Evolutionary conservation across 805 yeast species (phyloP).

Genomic region (Vanderwaltozyma tropicalis): DNA sequence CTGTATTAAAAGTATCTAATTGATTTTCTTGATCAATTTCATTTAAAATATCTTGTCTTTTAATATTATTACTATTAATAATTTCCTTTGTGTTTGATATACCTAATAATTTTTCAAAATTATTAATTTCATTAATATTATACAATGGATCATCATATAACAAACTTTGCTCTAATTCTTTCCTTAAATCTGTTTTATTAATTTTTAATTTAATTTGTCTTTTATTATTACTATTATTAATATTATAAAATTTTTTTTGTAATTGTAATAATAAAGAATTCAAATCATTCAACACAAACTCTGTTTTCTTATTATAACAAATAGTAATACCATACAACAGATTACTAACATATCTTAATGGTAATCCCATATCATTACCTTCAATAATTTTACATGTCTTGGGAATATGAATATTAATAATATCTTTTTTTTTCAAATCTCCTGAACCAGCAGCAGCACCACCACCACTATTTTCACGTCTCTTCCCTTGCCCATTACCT

Average conservation of each 20-base stretch:
- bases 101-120: slow-evolving; percentile 6
- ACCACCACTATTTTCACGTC: not conserved
- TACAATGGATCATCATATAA: slow-evolving; percentile 21
- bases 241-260: slow-evolving; percentile 6
- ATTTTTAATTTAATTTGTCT: not conserved
- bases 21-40: slow-evolving; percentile 11
- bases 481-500: no score
- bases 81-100: not conserved
- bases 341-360: slow-evolving; percentile 23
- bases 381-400: slow-evolving; percentile 21
- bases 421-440: slow-evolving; percentile 22
- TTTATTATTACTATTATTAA: slow-evolving; percentile 2
- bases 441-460: not conserved
- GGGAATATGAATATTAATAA: slow-evolving; percentile 25
- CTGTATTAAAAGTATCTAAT: not conserved
- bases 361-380: slow-evolving; percentile 10
- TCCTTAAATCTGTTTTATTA: slow-evolving; percentile 1
- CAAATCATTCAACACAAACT: slow-evolving; percentile 23
- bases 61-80: slow-evolving; percentile 6
- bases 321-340: slow-evolving; percentile 25
- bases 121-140: slow-evolving; percentile 15
- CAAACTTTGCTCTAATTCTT: slow-evolving; percentile 1
- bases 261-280: slow-evolving; percentile 15
- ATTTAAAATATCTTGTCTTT: slow-evolving; percentile 15
- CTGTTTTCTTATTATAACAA: slow-evolving; percentile 25